These are phyloP conservation scores for Gnetum montanum DNA, from an alignment of 75 land plant species.

Conservation along the genomic window DNA sequence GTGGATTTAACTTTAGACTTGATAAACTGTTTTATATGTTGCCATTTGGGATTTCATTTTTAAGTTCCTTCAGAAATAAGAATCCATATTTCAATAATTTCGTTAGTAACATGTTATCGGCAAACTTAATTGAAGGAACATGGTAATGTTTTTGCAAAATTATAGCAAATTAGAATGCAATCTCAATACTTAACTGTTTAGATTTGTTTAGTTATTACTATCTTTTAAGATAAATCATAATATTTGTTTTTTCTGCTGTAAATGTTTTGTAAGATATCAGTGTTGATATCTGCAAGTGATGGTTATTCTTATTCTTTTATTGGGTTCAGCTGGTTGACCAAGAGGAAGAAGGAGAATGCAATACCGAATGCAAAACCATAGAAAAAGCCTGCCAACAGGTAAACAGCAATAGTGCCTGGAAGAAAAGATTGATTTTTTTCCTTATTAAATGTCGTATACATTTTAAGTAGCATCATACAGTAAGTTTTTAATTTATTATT, in stretches of 20 bases:
- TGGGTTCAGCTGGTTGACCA: constrained; percentile 81
- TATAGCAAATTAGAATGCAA: too few relatives aligned
- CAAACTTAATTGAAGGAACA: too few relatives aligned
- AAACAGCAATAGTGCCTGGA: background rate
- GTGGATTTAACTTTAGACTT: background rate
- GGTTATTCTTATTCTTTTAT: background rate
- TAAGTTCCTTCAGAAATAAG: too few relatives aligned
- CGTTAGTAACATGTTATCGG: too few relatives aligned
- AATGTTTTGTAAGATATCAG: too few relatives aligned
- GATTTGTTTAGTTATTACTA: background rate
- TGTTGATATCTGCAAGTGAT: too few relatives aligned
- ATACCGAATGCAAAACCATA: constrained; percentile 89
- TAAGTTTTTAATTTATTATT: too few relatives aligned
- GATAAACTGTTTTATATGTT: background rate
- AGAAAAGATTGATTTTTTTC: too few relatives aligned
- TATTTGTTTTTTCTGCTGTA: constrained; percentile 1
- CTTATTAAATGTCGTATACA: too few relatives aligned
- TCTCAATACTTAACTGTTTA: background rate
- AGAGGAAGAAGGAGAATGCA: constrained; percentile 80
- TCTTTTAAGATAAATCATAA: background rate
- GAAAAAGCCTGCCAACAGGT: constrained; percentile 95
- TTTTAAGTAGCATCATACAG: too few relatives aligned
- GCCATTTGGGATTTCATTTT: background rate
- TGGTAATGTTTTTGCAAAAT: too few relatives aligned
- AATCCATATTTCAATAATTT: too few relatives aligned